Evolutionary conservation across 176 grass and related monocot species (phyloP).

Genomic region (Pontederia crassipes): DNA sequence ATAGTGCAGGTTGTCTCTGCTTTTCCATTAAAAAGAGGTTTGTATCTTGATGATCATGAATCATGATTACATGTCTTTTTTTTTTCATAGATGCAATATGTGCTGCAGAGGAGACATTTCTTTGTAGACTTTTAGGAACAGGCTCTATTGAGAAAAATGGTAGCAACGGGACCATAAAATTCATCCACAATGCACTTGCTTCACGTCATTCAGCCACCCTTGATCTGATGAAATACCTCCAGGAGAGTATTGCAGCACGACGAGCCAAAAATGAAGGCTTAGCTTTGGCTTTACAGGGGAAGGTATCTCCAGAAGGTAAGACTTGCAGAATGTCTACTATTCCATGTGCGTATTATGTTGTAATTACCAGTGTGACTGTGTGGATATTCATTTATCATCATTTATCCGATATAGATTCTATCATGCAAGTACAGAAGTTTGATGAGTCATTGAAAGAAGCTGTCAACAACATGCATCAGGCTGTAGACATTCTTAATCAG

Average conservation of each 20-base stretch:
- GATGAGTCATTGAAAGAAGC: slow-evolving; percentile 61
- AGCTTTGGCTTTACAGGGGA: slow-evolving; percentile 43
- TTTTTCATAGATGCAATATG: slow-evolving; percentile 47
- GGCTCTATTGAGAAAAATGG: slow-evolving; percentile 22
- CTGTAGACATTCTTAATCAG: slow-evolving; percentile 49
- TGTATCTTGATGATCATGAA: neutral
- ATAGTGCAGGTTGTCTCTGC: slow-evolving; percentile 40
- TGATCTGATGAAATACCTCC: slow-evolving; percentile 67
- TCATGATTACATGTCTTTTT: slow-evolving; percentile 11
- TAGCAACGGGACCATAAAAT: slow-evolving; percentile 28
- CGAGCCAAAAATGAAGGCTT: slow-evolving; percentile 62
- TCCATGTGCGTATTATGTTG: slow-evolving; percentile 1
- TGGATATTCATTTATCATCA: slow-evolving; percentile 4
- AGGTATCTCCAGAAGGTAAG: slow-evolving; percentile 62
- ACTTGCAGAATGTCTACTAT: slow-evolving; percentile 1
- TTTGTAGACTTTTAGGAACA: slow-evolving; percentile 56
- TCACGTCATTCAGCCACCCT: slow-evolving; percentile 47
- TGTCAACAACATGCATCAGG: slow-evolving; percentile 52
- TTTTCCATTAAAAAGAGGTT: neutral
- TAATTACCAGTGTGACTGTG: neutral
- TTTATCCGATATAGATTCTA: slow-evolving; percentile 50
- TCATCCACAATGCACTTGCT: slow-evolving; percentile 63
- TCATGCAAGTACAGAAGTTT: slow-evolving; percentile 61
- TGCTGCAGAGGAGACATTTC: slow-evolving; percentile 75
- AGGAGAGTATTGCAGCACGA: slow-evolving; percentile 48